Evolutionary conservation across 2,329 filamentous ascomycete species (phyloP).

Genomic region (Coleophoma cylindrospora): DNA sequence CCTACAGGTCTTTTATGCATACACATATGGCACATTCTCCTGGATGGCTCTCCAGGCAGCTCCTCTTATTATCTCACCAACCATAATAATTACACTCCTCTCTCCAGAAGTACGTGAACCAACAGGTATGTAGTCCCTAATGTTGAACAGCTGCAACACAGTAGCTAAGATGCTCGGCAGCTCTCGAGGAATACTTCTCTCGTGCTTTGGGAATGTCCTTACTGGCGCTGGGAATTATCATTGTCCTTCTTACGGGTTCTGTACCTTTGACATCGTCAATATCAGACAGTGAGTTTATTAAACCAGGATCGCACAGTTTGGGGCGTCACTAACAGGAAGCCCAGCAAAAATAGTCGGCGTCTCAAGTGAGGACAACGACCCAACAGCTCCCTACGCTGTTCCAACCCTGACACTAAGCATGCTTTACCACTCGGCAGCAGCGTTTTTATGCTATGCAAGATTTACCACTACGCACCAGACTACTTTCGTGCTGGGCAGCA

Average conservation of each 20-base stretch:
- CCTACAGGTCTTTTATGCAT: constrained; percentile 41
- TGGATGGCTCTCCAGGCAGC: constrained; percentile 42
- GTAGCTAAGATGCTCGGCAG: constrained; percentile 27
- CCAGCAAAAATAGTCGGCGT: constrained; percentile 26
- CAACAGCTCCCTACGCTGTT: constrained; percentile 49
- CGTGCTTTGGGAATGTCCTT: constrained; percentile 54
- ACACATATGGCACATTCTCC: constrained; percentile 44
- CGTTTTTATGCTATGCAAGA: constrained; percentile 55
- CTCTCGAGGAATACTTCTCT: constrained; percentile 59
- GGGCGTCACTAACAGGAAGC: constrained; percentile 3
- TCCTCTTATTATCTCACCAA: constrained; percentile 51
- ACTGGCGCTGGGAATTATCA: constrained; percentile 49
- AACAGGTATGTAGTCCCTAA: constrained; percentile 37
- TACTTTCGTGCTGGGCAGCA: constrained; percentile 46
- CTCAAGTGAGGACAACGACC: constrained; percentile 37
- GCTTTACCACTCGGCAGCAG: constrained; percentile 49
- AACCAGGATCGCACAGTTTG: too few species aligned
- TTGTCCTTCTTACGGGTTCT: constrained; percentile 57
- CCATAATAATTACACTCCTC: constrained; percentile 54
- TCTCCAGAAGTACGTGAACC: constrained; percentile 50
- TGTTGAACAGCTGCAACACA: neutral
- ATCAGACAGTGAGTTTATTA: constrained; percentile 17
- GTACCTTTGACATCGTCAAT: constrained; percentile 48
- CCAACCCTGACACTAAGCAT: constrained; percentile 55
- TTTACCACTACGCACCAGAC: constrained; percentile 45